These are phyloP conservation scores for Candida suzukii DNA, from an alignment of 805 yeast genomes.

Conservation along the genomic window DNA sequence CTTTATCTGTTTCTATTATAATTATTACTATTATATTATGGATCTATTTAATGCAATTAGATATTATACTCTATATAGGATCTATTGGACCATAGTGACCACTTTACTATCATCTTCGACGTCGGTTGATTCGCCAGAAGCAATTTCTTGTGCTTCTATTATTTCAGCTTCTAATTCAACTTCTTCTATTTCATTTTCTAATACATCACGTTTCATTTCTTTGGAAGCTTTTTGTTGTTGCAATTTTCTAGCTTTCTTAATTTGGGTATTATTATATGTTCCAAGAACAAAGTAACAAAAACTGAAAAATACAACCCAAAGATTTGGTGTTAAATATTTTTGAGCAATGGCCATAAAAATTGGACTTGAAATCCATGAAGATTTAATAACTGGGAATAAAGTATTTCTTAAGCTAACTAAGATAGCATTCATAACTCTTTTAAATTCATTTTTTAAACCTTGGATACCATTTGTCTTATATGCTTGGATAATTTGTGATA, in stretches of 20 bases:
- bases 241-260: background rate
- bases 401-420: conserved; percentile 32
- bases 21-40: too few relatives aligned
- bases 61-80: too few relatives aligned
- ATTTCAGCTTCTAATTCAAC: background rate
- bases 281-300: conserved; percentile 53
- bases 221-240: background rate
- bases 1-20: too few relatives aligned
- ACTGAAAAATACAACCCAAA: conserved; percentile 61
- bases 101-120: background rate
- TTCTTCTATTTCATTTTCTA: background rate
- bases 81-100: background rate
- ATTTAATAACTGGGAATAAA: conserved; percentile 37
- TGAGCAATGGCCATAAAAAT: conserved; percentile 50
- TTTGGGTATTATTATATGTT: conserved; percentile 47
- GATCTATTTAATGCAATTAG: too few relatives aligned
- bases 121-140: background rate
- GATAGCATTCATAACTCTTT: conserved; percentile 11
- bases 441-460: conserved; percentile 10
- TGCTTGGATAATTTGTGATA: conserved; percentile 3
- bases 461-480: conserved; percentile 4
- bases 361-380: conserved; percentile 50
- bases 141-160: background rate
- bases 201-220: background rate
- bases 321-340: conserved; percentile 45